Conservation (phyloP, 495 filamentous ascomycete species). For the Neurospora sp. region DNA sequence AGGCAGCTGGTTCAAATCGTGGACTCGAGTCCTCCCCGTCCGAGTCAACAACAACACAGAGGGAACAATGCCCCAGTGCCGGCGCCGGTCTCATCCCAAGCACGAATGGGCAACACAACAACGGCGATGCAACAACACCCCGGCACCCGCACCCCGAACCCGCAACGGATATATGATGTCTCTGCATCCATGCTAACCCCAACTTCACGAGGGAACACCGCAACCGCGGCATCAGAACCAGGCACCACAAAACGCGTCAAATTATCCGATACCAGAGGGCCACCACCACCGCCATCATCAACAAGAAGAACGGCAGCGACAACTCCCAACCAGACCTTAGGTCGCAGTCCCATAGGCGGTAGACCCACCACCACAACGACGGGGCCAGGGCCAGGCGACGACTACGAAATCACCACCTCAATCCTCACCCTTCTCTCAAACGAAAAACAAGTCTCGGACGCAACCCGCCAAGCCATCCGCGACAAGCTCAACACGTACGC, state of each 20-base stretch:
- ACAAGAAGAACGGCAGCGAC: background rate
- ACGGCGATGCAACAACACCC: background rate
- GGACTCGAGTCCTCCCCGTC: background rate
- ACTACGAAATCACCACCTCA: conserved; percentile 41
- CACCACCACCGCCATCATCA: conserved; percentile 8
- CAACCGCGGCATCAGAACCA: background rate
- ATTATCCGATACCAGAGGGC: conserved; percentile 22
- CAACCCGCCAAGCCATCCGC: conserved; percentile 33
- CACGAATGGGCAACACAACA: background rate
- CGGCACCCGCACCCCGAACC: background rate
- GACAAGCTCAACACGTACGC: conserved; percentile 46
- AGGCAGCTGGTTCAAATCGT: background rate
- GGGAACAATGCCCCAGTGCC: conserved; percentile 1
- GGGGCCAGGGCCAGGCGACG: conserved; percentile 9
- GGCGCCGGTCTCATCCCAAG: conserved; percentile 28
- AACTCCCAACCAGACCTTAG: background rate
- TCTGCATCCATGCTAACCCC: conserved; percentile 1
- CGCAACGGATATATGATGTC: background rate
- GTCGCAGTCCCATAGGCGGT: background rate
- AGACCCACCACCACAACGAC: background rate
- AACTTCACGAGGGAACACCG: background rate
- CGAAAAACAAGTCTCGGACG: conserved; percentile 28
- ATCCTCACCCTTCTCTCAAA: conserved; percentile 41
- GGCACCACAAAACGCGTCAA: conserved; percentile 3
- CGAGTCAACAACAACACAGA: background rate